Conservation (phyloP, 805 yeast genomes). For the Zygosaccharomyces gambellarensis region DNA sequence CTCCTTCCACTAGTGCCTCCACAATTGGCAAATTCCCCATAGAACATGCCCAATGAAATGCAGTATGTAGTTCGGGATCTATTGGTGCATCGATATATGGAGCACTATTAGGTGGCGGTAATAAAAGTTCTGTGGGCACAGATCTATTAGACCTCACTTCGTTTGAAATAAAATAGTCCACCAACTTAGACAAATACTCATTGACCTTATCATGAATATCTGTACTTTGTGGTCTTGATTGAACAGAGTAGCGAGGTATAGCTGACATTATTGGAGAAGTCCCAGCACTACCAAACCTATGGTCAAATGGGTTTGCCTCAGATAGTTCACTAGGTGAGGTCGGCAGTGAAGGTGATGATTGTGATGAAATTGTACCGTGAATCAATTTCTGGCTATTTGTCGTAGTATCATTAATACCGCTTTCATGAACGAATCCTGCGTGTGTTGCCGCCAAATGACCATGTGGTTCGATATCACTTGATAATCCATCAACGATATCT, state of each 20-base stretch:
- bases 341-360: conserved; percentile 33
- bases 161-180: conserved; percentile 33
- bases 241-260: conserved; percentile 29
- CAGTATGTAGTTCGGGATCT: conserved; percentile 91
- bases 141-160: conserved; percentile 26
- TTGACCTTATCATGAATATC: conserved; percentile 34
- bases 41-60: conserved; percentile 97
- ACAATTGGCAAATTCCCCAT: conserved; percentile 81
- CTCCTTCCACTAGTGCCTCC: conserved; percentile 67
- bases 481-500: conserved; percentile 36
- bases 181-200: conserved; percentile 30
- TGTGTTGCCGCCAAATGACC: conserved; percentile 3
- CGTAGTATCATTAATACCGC: conserved; percentile 3
- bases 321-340: conserved; percentile 33
- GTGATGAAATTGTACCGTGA: conserved; percentile 14
- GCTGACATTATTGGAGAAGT: conserved; percentile 32
- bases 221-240: conserved; percentile 24
- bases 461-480: conserved; percentile 35
- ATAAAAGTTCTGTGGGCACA: conserved; percentile 27
- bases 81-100: conserved; percentile 62
- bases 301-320: conserved; percentile 30
- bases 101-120: conserved; percentile 32
- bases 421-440: conserved; percentile 2
- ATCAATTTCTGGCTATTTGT: conserved; percentile 6
- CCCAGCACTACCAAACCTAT: conserved; percentile 26